phyloP scores from a whole-genome alignment of 805 yeast species.

The Spathaspora sp. region DNA sequence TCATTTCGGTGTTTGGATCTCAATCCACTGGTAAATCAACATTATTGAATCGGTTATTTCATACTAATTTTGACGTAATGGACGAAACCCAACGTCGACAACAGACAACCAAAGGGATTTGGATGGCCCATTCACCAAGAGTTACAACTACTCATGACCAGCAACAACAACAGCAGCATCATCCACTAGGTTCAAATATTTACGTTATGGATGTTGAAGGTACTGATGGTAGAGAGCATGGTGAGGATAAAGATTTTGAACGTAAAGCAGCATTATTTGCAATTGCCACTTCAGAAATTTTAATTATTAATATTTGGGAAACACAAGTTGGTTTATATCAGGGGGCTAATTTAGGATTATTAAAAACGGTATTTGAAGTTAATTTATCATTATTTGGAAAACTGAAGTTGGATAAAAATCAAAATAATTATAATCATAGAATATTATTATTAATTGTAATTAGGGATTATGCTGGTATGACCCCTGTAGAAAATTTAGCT shows the following conservation, averaged over 20 bases:
- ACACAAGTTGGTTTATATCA: constrained; percentile 95
- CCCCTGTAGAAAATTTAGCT: constrained; percentile 72
- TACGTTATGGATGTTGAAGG: constrained; percentile 98
- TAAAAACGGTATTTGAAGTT: constrained; percentile 95
- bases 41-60: constrained; percentile 77
- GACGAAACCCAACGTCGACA: constrained; percentile 62
- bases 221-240: constrained; percentile 96
- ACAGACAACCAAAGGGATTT: constrained; percentile 65
- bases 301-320: constrained; percentile 95
- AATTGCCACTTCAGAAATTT: constrained; percentile 81
- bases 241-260: constrained; percentile 98
- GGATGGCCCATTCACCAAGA: constrained; percentile 41
- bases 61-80: constrained; percentile 91
- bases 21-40: constrained; percentile 97
- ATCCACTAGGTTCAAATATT: constrained; percentile 33
- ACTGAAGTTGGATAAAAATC: constrained; percentile 30
- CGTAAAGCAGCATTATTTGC: constrained; percentile 96
- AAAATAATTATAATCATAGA: constrained; percentile 42
- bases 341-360: constrained; percentile 94
- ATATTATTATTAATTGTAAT: constrained; percentile 80
- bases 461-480: constrained; percentile 85
- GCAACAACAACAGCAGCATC: constrained; percentile 4
- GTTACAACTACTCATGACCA: constrained; percentile 11
- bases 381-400: constrained; percentile 81
- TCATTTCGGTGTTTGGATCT: constrained; percentile 94